Percentiles rank a stretch among this genome's conserved stretches.
These are phyloP conservation scores for Botrytis cinerea DNA, from an alignment of 2,329 filamentous ascomycete species.

Conservation along the genomic window DNA sequence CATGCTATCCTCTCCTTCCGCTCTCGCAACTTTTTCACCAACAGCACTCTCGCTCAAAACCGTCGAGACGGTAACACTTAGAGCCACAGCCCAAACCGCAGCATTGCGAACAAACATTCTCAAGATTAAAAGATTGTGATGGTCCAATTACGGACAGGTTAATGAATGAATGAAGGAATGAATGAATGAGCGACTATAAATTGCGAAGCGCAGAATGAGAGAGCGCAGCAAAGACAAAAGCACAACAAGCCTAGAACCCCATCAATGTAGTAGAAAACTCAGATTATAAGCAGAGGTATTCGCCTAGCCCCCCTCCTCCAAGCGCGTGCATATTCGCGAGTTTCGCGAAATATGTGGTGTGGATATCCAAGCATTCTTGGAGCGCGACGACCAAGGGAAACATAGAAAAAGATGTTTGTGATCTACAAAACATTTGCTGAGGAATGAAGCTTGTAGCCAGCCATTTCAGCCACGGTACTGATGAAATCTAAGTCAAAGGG, in stretches of 20 bases:
- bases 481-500: slow-evolving; percentile 8
- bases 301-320: not conserved
- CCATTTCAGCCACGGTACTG: not conserved
- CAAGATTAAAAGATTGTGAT: slow-evolving; percentile 6
- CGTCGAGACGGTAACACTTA: slow-evolving; percentile 3
- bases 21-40: slow-evolving; percentile 5
- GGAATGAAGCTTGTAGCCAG: slow-evolving; percentile 2
- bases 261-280: not conserved
- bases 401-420: not conserved
- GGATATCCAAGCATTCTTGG: slow-evolving; percentile 14
- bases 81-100: slow-evolving; percentile 5
- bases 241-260: not conserved
- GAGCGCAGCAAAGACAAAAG: not conserved
- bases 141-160: not conserved
- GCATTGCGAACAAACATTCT: not conserved
- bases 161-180: not conserved
- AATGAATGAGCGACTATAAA: not conserved
- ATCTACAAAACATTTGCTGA: not conserved
- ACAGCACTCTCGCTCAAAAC: slow-evolving; percentile 6
- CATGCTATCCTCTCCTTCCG: not conserved
- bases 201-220: slow-evolving; percentile 4
- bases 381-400: slow-evolving; percentile 5
- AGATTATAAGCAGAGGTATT: not conserved
- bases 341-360: slow-evolving; percentile 15
- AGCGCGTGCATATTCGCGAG: slow-evolving; percentile 3